These are phyloP conservation scores for Pyricularia grisea DNA, from an alignment of 2,329 filamentous ascomycete genomes.

Conservation along the genomic window DNA sequence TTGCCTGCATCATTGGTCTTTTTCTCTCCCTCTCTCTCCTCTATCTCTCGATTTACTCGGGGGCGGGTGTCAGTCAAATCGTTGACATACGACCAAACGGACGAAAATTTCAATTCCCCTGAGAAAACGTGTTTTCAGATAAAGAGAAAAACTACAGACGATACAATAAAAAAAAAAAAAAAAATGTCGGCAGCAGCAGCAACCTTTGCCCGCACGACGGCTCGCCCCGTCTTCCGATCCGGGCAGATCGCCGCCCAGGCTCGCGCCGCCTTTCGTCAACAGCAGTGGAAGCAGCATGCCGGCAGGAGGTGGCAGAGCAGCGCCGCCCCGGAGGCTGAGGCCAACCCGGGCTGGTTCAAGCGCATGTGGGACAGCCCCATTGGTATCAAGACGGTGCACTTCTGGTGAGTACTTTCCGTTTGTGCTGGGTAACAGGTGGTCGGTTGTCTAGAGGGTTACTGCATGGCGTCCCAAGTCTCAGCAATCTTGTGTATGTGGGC, in stretches of 20 bases:
- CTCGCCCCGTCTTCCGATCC: constrained; percentile 47
- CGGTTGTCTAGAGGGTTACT: neutral
- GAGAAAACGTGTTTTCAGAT: neutral
- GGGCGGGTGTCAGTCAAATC: neutral
- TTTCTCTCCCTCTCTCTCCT: neutral
- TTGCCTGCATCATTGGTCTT: neutral
- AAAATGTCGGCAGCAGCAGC: constrained; percentile 33
- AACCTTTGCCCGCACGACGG: constrained; percentile 37
- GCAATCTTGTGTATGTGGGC: neutral
- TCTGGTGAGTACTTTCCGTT: constrained; percentile 57
- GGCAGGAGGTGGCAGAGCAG: constrained; percentile 53
- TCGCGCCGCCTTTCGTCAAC: constrained; percentile 41
- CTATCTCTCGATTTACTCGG: neutral
- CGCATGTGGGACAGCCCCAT: constrained; percentile 77
- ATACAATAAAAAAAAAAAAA: neutral
- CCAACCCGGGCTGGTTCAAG: constrained; percentile 52
- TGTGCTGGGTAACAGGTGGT: too few species aligned
- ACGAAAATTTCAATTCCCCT: neutral
- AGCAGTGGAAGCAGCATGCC: constrained; percentile 26
- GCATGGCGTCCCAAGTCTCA: neutral
- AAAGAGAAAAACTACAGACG: neutral
- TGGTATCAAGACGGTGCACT: constrained; percentile 90
- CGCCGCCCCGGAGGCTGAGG: constrained; percentile 32
- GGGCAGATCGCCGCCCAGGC: constrained; percentile 40
- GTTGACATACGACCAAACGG: neutral